These are phyloP conservation scores for Centella asiatica DNA, from an alignment of 129 eudicot genomes.

Conservation along the genomic window DNA sequence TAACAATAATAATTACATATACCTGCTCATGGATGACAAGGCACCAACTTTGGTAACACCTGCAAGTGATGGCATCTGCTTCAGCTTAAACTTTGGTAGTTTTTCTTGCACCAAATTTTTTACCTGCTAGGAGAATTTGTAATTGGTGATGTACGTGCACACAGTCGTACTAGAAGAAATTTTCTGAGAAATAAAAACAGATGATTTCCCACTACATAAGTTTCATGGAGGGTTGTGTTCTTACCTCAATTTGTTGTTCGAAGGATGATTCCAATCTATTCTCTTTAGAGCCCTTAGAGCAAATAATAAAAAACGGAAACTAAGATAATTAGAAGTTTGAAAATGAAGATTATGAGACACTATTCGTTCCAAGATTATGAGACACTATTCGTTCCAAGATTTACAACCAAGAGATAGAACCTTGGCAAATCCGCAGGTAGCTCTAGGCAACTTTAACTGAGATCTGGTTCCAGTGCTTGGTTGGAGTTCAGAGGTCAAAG, in stretches of 20 bases:
- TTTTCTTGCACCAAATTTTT: slow-evolving; percentile 19
- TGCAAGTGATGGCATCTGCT: slow-evolving; percentile 15
- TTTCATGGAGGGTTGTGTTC: background rate
- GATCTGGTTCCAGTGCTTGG: slow-evolving; percentile 29
- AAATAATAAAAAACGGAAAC: slow-evolving; percentile 33
- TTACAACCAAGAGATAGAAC: slow-evolving; percentile 29
- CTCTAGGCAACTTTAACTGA: slow-evolving; percentile 25
- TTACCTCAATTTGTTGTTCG: slow-evolving; percentile 52
- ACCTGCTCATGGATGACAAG: slow-evolving; percentile 39
- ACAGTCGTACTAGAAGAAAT: background rate
- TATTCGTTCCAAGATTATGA: background rate
- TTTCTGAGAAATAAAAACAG: background rate
- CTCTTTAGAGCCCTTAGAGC: slow-evolving; percentile 78
- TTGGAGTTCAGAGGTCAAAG: slow-evolving; percentile 54
- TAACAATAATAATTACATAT: background rate
- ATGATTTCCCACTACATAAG: background rate
- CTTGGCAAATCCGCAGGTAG: slow-evolving; percentile 36
- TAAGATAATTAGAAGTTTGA: background rate
- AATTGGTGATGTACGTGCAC: slow-evolving; percentile 3
- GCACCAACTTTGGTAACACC: slow-evolving; percentile 16
- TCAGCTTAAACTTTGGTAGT: slow-evolving; percentile 11
- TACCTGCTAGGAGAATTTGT: slow-evolving; percentile 13
- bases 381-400: background rate
- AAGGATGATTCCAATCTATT: slow-evolving; percentile 54
- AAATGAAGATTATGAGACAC: background rate